These are phyloP conservation scores for Xylaria telfairii DNA, from an alignment of 495 filamentous ascomycete genomes.

Conservation along the genomic window DNA sequence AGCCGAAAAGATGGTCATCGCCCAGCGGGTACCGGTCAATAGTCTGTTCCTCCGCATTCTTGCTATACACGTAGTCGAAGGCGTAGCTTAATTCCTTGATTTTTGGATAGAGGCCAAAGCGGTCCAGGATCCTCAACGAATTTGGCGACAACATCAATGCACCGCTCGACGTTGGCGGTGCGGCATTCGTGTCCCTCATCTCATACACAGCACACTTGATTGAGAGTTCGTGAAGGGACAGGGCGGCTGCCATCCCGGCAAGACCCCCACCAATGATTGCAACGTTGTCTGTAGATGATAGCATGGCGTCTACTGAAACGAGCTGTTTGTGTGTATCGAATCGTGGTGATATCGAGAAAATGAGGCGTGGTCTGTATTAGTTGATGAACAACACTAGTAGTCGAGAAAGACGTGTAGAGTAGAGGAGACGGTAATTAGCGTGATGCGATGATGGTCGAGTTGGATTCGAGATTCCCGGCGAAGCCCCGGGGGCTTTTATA, in stretches of 20 bases:
- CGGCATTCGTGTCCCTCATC: not conserved
- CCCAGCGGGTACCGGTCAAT: constrained; percentile 54
- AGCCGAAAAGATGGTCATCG: constrained; percentile 46
- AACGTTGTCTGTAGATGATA: constrained; percentile 9
- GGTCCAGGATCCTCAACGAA: constrained; percentile 53
- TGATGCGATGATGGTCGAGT: not conserved
- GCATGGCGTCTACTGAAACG: not conserved
- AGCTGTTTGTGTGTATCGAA: accelerated
- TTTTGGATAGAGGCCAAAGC: constrained; percentile 47
- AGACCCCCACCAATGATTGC: constrained; percentile 34
- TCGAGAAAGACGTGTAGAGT: not conserved
- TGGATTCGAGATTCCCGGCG: not conserved
- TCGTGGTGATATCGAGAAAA: not conserved
- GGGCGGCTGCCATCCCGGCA: constrained; percentile 51
- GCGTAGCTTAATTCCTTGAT: constrained; percentile 37
- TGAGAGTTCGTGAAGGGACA: constrained; percentile 46
- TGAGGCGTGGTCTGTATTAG: not conserved
- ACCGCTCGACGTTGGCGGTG: constrained; percentile 41
- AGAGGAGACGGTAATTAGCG: not conserved
- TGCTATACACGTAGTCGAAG: constrained; percentile 51
- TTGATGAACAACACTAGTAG: not conserved
- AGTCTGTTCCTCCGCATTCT: constrained; percentile 41
- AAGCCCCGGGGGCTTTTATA: not conserved
- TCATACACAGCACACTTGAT: constrained; percentile 38
- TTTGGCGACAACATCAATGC: constrained; percentile 61